phyloP scores from a whole-genome alignment of 176 grass and related monocot species.

The Zoysia pacifica region DNA sequence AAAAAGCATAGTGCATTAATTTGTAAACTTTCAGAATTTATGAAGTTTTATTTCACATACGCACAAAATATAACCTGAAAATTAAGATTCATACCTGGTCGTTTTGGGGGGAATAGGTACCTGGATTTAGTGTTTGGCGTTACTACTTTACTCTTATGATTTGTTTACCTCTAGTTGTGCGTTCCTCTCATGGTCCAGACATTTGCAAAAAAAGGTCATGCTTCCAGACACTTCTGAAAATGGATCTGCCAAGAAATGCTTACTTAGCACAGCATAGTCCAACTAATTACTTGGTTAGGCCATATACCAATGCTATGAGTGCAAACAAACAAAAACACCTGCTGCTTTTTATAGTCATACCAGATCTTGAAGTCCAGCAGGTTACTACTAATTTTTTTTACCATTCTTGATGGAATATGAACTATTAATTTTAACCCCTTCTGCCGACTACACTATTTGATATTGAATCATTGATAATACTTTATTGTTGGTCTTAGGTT shows the following conservation, averaged over 20 bases:
- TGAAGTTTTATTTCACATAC: slow-evolving; percentile 1
- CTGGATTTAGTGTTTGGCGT: neutral
- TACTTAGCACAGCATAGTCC: neutral
- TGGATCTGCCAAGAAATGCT: neutral
- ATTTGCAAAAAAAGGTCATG: neutral
- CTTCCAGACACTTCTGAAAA: slow-evolving; percentile 10
- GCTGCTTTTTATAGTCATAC: neutral
- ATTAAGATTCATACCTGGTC: neutral
- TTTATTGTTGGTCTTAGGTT: slow-evolving; percentile 63
- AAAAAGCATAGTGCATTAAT: slow-evolving; percentile 16
- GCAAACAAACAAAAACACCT: neutral
- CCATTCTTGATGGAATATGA: neutral
- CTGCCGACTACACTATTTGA: no score
- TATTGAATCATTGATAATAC: neutral
- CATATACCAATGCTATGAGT: slow-evolving; percentile 1
- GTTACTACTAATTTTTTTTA: neutral
- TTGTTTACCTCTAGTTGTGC: no score
- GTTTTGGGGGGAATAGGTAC: neutral
- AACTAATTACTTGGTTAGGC: neutral
- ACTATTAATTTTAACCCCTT: neutral
- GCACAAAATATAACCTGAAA: slow-evolving; percentile 14
- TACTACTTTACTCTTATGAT: neutral
- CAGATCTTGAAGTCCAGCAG: slow-evolving; percentile 17
- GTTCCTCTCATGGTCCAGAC: no score
- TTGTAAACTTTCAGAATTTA: neutral